A percentile compares a stretch with the other conserved stretches of the same genome.
phyloP scores from a whole-genome alignment of 1,139 yeast genomes.

The Lodderomyces metapsilosis region DNA sequence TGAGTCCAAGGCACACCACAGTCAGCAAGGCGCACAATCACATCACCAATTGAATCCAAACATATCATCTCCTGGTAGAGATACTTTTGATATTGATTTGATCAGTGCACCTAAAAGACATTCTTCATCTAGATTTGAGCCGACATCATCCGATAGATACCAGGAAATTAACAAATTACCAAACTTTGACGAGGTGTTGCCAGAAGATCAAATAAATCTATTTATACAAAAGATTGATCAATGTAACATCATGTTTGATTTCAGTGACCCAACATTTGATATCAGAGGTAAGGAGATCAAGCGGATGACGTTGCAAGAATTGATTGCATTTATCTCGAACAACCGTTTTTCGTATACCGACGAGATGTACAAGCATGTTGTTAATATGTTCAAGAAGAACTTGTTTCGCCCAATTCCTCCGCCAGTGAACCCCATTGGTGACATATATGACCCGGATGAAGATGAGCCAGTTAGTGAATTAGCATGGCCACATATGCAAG shows the following conservation, averaged over 20 bases:
- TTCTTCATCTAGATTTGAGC: constrained; percentile 90
- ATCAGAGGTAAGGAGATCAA: constrained; percentile 91
- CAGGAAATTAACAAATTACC: constrained; percentile 80
- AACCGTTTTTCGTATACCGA: constrained; percentile 85
- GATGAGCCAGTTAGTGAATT: constrained; percentile 96
- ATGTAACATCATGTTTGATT: constrained; percentile 92
- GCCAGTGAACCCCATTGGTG: constrained; percentile 96
- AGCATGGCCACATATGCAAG: constrained; percentile 99
- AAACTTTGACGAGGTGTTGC: constrained; percentile 83
- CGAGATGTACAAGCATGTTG: constrained; percentile 85
- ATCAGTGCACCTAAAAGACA: constrained; percentile 82
- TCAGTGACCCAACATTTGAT: constrained; percentile 89
- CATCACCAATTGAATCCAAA: constrained; percentile 41
- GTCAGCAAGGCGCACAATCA: constrained; percentile 25
- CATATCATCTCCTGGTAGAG: constrained; percentile 45
- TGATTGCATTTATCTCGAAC: constrained; percentile 81
- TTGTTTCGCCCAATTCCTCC: constrained; percentile 96
- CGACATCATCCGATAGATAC: constrained; percentile 60
- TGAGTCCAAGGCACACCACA: constrained; percentile 22
- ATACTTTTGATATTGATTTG: constrained; percentile 45
- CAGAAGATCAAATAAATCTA: constrained; percentile 78
- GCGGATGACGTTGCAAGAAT: constrained; percentile 79
- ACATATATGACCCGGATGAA: constrained; percentile 95
- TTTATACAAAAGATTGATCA: constrained; percentile 89
- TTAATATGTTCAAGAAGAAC: constrained; percentile 84